Evolutionary conservation across 2,329 filamentous ascomycete genomes (phyloP).

Genomic region (Diaporthe capsici): DNA sequence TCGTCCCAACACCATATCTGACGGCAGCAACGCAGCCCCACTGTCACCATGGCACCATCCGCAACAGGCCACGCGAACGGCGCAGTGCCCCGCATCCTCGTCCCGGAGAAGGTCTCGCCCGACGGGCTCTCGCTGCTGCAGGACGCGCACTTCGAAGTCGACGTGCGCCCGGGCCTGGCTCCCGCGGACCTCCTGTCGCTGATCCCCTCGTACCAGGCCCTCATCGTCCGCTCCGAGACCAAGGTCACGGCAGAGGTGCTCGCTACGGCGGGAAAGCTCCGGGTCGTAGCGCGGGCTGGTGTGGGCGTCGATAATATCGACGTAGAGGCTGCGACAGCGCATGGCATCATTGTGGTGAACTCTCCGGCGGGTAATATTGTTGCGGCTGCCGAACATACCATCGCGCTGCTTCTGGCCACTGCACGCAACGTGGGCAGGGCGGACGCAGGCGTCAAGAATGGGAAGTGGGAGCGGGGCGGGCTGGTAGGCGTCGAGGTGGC

Average conservation of each 20-base stretch:
- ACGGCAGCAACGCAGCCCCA: not conserved
- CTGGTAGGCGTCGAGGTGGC: constrained; percentile 85
- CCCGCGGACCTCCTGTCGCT: constrained; percentile 74
- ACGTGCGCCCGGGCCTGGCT: constrained; percentile 74
- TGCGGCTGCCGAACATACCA: constrained; percentile 84
- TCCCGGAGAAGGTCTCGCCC: constrained; percentile 85
- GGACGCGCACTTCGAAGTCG: constrained; percentile 74
- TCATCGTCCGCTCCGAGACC: constrained; percentile 86
- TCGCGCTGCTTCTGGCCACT: constrained; percentile 80
- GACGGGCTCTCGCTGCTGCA: constrained; percentile 81
- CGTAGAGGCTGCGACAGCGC: constrained; percentile 77
- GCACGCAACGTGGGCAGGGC: constrained; percentile 81
- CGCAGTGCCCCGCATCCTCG: constrained; percentile 68
- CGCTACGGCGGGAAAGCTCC: constrained; percentile 75
- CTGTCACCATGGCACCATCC: constrained; percentile 47
- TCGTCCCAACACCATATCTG: not conserved
- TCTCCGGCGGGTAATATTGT: constrained; percentile 85
- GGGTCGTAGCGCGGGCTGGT: constrained; percentile 84
- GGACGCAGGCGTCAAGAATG: constrained; percentile 77
- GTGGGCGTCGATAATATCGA: constrained; percentile 89
- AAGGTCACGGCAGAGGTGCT: constrained; percentile 81
- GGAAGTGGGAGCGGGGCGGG: constrained; percentile 81
- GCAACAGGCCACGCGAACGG: constrained; percentile 44
- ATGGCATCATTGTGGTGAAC: constrained; percentile 86
- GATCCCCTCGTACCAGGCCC: constrained; percentile 80